Evolutionary conservation across 129 eudicot genomes (phyloP), one percentile per base, ranked within the genome.

Genomic region (Centella asiatica): DNA sequence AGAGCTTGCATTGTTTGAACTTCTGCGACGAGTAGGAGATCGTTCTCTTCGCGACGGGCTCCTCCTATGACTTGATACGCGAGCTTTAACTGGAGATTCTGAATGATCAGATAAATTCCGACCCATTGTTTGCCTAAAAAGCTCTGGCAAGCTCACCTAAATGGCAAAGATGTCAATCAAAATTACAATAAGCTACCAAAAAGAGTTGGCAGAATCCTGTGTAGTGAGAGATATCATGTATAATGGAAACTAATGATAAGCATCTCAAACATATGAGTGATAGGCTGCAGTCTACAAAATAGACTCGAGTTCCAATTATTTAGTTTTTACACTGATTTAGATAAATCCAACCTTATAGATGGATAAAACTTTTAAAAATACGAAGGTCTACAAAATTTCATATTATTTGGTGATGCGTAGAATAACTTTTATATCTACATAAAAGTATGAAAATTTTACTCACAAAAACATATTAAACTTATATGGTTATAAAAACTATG

Each of bases 31-130:
- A 57, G 77, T 66, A 61, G 98, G 96, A 39, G 96, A 92, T 63
- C 80, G 67, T 17, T 83, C 97, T 74, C 95, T 78, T 32, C 82
- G 62, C 6, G 80, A 46, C 40, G 95, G 83, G 62, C 86, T 92
- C 69, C 76, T 80, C 57, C 82, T 78, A 66, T 69, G 85, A 65
- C 85, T 74, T 64, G 97, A 81, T 24, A 81, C 74, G 28, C 69
- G 83, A 51, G 65, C 73, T 74, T 80, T 78, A 39, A 69, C 76
- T 0, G 92, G 88, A 48, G 97, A 89, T 57, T 66, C 84, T 17
- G 87, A 77, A 65, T 50, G 57, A 51, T 75, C 81, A 27, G 78
- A 74, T 58, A 60, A 60, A 57, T 76, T 60, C 29, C 79, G 75
- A 52, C 81, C 78, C 77, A 72, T 70, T 57, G 68, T 61, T 48